Base-by-base conservation (phyloP, 371 early-diverging fungal genomes). In the Rhizomucor pusillus region DNA sequence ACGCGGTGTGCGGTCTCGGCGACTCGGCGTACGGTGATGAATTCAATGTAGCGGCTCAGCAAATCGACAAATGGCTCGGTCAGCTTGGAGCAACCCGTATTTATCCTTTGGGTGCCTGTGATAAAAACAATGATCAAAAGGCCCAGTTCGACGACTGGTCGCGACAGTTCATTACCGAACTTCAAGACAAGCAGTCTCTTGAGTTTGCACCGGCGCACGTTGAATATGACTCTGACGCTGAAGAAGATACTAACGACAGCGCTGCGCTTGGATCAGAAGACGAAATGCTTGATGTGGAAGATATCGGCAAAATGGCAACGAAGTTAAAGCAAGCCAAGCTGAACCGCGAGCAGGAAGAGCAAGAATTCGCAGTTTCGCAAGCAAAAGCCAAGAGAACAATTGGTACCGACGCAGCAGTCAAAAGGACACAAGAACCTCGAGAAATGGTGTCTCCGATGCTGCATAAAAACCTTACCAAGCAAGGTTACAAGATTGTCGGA, bases 381-480 rank as follows among this genome's bases (percentile, higher is more conserved):
- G 81, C 67, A 5, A 71, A 66, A 22, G 71, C 81, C 0, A 84
- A 82, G 56, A 74, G 82, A 1, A 48, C 57, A 0, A 69, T 80
- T 19, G 70, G 67, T 35, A 43, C 24, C 3, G 55, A 54, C 23
- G 47, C 49, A 19, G 62, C 62, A 43, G 71, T 67, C 24, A 55
- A 65, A 48, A 59, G 59, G 37, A 57, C 62, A 10, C 59, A 77
- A 25, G 69, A 76, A 53, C 69, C 80, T 12, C 82, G 87, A 40
- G 88, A 81, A 47, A 91, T 91, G 90, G 86, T 90, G 10, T 89
- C 86, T 1, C 89, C 89, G 11, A 81, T 84, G 73, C 67, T 90
- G 37, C 75, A 84, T 55, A 85, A 88, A 51, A 83, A 82, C 23
- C 70, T 90, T 47, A 87, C 86, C 25, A 90, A 91, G 63, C 89